A percentile compares a stretch with the other conserved stretches of the same genome.
Evolutionary conservation across 106 monocot species (phyloP).

Genomic region (Dioscorea alata): DNA sequence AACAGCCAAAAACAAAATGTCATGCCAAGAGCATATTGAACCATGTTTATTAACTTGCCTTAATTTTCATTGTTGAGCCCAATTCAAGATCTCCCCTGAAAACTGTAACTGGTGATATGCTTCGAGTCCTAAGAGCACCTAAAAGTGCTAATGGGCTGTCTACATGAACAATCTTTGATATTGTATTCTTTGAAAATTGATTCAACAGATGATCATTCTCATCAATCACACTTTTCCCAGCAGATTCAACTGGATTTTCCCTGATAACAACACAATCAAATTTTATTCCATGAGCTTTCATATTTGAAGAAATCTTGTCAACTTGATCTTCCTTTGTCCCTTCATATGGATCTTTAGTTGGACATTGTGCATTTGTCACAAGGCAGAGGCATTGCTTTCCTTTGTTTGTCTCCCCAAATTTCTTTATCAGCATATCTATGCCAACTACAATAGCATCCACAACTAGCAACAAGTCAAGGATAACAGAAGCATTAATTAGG

Average conservation of each 20-base stretch:
- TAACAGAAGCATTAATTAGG: background rate
- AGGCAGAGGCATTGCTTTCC: slow-evolving; percentile 77
- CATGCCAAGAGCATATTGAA: too few species aligned
- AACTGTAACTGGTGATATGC: slow-evolving; percentile 76
- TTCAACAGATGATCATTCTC: slow-evolving; percentile 75
- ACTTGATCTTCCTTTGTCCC: slow-evolving; percentile 92
- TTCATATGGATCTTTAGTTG: slow-evolving; percentile 78
- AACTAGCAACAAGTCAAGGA: slow-evolving; percentile 73
- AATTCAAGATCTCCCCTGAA: slow-evolving; percentile 94
- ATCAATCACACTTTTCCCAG: slow-evolving; percentile 26
- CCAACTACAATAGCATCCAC: slow-evolving; percentile 98
- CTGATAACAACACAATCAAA: slow-evolving; percentile 70
- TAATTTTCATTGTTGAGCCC: slow-evolving; percentile 85
- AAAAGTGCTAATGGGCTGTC: slow-evolving; percentile 56
- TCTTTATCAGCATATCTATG: slow-evolving; percentile 93
- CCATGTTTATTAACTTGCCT: slow-evolving; percentile 35
- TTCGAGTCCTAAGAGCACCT: slow-evolving; percentile 86
- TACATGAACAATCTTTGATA: slow-evolving; percentile 47
- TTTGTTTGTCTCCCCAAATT: slow-evolving; percentile 72
- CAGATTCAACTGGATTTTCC: slow-evolving; percentile 20
- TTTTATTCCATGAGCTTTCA: slow-evolving; percentile 80
- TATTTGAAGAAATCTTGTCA: slow-evolving; percentile 53
- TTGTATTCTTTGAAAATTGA: slow-evolving; percentile 51
- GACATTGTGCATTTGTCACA: slow-evolving; percentile 65
- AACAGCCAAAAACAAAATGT: too few species aligned